phyloP scores from a whole-genome alignment of 495 filamentous ascomycete genomes.

The Penicillium herquei region DNA sequence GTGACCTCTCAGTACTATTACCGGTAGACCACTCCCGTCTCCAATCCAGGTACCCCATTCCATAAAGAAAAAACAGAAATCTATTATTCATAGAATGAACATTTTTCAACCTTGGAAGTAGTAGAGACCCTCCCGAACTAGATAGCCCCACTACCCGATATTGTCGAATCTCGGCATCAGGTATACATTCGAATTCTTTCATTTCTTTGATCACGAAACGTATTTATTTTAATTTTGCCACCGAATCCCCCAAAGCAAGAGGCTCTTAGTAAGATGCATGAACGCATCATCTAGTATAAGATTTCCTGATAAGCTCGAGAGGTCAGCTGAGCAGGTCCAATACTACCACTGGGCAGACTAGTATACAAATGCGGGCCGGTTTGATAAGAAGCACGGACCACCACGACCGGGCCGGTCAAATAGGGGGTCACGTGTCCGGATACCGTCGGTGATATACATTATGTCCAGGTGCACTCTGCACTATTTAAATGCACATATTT shows the following conservation, averaged over 20 bases:
- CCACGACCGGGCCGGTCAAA: conserved; percentile 4
- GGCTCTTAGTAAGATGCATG: background rate
- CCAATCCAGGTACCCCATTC: background rate
- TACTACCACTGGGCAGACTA: too few relatives aligned
- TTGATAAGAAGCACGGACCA: conserved; percentile 3
- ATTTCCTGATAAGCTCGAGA: too few relatives aligned
- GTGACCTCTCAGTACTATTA: background rate
- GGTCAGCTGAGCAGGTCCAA: too few relatives aligned
- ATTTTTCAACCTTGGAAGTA: too few relatives aligned
- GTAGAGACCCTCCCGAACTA: conserved; percentile 5
- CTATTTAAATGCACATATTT: too few relatives aligned
- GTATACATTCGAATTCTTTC: too few relatives aligned
- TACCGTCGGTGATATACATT: background rate
- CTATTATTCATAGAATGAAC: conserved; percentile 12
- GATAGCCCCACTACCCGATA: conserved; percentile 10
- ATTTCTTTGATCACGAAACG: background rate
- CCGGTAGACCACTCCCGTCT: conserved; percentile 3
- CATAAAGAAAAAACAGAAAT: background rate
- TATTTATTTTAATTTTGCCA: background rate
- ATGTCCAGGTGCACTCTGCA: too few relatives aligned
- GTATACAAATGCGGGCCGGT: conserved; percentile 1
- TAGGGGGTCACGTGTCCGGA: background rate
- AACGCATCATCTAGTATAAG: conserved; percentile 1
- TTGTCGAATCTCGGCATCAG: background rate
- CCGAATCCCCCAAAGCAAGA: background rate